Conservation (phyloP, 1,284 basidiomycete genomes). For the Pisolithus thermaeus region DNA sequence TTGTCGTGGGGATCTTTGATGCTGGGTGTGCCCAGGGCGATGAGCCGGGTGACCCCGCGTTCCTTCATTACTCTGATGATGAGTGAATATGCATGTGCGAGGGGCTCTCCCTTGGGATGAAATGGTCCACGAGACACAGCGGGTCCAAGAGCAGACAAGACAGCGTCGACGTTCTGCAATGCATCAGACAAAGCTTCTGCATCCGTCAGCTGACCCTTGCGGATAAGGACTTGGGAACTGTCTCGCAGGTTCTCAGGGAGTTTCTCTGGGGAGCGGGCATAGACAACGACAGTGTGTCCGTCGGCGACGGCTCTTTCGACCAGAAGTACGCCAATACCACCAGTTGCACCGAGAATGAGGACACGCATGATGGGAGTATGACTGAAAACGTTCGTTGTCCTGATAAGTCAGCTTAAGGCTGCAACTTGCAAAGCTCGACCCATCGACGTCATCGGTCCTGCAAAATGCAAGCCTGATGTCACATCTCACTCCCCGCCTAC, state of each 20-base stretch:
- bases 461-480: too few relatives aligned
- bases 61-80: constrained; percentile 38
- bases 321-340: constrained; percentile 48
- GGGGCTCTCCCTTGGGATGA: constrained; percentile 46
- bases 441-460: too few relatives aligned
- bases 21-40: constrained; percentile 60
- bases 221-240: constrained; percentile 40
- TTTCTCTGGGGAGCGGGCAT: constrained; percentile 57
- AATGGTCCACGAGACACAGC: constrained; percentile 27
- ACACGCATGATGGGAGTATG: constrained; percentile 27
- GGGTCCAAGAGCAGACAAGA: constrained; percentile 64
- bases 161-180: constrained; percentile 50
- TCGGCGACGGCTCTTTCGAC: constrained; percentile 46
- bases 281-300: constrained; percentile 47
- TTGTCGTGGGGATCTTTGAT: constrained; percentile 57
- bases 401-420: too few relatives aligned
- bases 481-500: too few relatives aligned
- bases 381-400: too few relatives aligned
- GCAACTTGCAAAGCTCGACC: too few relatives aligned
- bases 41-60: constrained; percentile 44
- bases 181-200: constrained; percentile 42
- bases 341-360: constrained; percentile 54
- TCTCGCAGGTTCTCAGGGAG: constrained; percentile 44
- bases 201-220: constrained; percentile 53
- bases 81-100: constrained; percentile 51